Conservation (phyloP, 2,329 filamentous ascomycete genomes). For the Diaporthe destruens region DNA sequence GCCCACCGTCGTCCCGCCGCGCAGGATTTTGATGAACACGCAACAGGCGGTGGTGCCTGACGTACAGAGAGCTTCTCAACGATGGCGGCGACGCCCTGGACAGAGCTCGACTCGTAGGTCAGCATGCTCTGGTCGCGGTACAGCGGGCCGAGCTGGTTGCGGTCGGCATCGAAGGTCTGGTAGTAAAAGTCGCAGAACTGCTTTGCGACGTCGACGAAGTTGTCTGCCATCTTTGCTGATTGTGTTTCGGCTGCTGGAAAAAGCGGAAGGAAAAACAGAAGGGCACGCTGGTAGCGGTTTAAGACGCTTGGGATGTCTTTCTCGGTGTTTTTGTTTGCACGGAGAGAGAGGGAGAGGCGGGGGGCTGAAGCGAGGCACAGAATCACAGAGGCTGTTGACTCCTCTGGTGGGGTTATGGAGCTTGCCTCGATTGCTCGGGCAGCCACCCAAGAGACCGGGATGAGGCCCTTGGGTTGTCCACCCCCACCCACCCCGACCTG, state of each 20-base stretch:
- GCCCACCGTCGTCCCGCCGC: not conserved
- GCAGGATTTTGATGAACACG: not conserved
- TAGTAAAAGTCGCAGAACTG: constrained; percentile 66
- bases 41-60: constrained; percentile 22
- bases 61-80: constrained; percentile 75
- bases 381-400: not conserved
- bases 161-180: constrained; percentile 75
- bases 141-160: constrained; percentile 67
- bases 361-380: not conserved
- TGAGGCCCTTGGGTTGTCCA: too few relatives aligned
- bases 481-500: too few relatives aligned
- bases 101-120: constrained; percentile 74
- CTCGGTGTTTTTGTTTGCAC: not conserved
- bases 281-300: constrained; percentile 9
- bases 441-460: too few relatives aligned
- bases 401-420: constrained; percentile 9
- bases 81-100: constrained; percentile 69
- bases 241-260: not conserved
- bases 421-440: too few relatives aligned
- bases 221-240: constrained; percentile 42
- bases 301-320: not conserved
- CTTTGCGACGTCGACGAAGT: constrained; percentile 43
- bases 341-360: not conserved
- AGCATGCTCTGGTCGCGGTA: constrained; percentile 80
- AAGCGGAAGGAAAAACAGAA: not conserved